These are phyloP conservation scores for Lodderomyces pseudojiufengensis DNA, from an alignment of 1,139 yeast species.

Conservation along the genomic window DNA sequence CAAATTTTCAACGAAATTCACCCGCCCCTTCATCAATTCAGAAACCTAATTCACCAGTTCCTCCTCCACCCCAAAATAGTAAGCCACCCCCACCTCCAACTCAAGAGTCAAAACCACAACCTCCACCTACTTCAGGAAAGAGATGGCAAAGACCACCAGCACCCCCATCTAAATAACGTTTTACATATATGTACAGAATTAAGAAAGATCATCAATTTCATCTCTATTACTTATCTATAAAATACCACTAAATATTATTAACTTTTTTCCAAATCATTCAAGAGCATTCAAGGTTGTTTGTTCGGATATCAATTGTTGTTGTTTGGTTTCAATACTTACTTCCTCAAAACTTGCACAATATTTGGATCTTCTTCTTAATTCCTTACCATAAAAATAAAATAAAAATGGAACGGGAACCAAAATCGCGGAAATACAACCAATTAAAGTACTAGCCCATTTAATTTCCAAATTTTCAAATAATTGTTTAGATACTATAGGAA, in stretches of 20 bases:
- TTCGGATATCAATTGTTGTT: background rate
- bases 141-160: slow-evolving; percentile 9
- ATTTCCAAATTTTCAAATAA: slow-evolving; percentile 73
- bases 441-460: slow-evolving; percentile 78
- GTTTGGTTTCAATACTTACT: background rate
- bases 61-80: slow-evolving; percentile 14
- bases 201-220: background rate
- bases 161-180: slow-evolving; percentile 16
- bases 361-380: slow-evolving; percentile 58
- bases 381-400: slow-evolving; percentile 61
- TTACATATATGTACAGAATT: background rate
- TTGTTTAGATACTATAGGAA: slow-evolving; percentile 50
- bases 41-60: slow-evolving; percentile 17
- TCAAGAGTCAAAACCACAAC: slow-evolving; percentile 14
- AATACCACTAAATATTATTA: no score
- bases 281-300: background rate
- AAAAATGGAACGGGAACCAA: slow-evolving; percentile 73
- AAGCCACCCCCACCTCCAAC: slow-evolving; percentile 17
- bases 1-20: slow-evolving; percentile 10
- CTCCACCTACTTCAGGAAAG: slow-evolving; percentile 18
- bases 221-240: background rate
- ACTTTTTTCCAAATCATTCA: no score
- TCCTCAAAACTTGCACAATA: slow-evolving; percentile 20
- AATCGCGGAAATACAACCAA: slow-evolving; percentile 63
- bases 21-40: slow-evolving; percentile 18